Conservation (phyloP, 805 yeast species). For the Candida takata region DNA sequence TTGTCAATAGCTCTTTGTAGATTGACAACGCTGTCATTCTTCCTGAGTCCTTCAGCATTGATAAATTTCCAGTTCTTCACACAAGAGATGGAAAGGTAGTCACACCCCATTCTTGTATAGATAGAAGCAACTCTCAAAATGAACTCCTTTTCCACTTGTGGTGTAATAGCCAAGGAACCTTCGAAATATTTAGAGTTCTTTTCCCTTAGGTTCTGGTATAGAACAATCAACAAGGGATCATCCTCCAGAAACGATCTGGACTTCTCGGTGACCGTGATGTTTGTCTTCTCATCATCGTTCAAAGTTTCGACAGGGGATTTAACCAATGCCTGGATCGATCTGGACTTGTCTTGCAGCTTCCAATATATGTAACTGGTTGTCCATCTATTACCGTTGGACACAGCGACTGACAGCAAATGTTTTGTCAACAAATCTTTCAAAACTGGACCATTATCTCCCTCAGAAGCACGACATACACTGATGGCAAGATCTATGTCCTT, state of each 20-base stretch:
- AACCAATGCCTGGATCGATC: slow-evolving; percentile 59
- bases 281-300: slow-evolving; percentile 25
- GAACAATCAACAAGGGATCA: slow-evolving; percentile 72
- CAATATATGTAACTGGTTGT: slow-evolving; percentile 73
- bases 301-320: slow-evolving; percentile 41
- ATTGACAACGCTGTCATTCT: slow-evolving; percentile 9
- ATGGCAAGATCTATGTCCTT: slow-evolving; percentile 69
- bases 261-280: slow-evolving; percentile 15
- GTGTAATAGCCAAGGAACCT: slow-evolving; percentile 38
- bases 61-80: slow-evolving; percentile 63
- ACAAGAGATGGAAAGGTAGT: slow-evolving; percentile 58
- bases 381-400: slow-evolving; percentile 71
- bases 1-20: slow-evolving; percentile 4
- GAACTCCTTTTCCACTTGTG: slow-evolving; percentile 50
- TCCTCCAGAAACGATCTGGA: slow-evolving; percentile 49
- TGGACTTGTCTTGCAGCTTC: slow-evolving; percentile 43
- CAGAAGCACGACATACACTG: slow-evolving; percentile 73
- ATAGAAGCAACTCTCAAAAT: slow-evolving; percentile 57
- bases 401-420: slow-evolving; percentile 48
- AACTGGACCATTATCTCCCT: slow-evolving; percentile 52
- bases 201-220: slow-evolving; percentile 57
- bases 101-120: slow-evolving; percentile 88
- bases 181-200: slow-evolving; percentile 41
- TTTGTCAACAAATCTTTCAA: slow-evolving; percentile 41
- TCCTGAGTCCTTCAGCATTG: slow-evolving; percentile 14